A percentile compares a stretch with the other conserved stretches of the same genome.
Conservation (phyloP, 371 early-diverging fungal genomes). For the Gilbertella persicaria region DNA sequence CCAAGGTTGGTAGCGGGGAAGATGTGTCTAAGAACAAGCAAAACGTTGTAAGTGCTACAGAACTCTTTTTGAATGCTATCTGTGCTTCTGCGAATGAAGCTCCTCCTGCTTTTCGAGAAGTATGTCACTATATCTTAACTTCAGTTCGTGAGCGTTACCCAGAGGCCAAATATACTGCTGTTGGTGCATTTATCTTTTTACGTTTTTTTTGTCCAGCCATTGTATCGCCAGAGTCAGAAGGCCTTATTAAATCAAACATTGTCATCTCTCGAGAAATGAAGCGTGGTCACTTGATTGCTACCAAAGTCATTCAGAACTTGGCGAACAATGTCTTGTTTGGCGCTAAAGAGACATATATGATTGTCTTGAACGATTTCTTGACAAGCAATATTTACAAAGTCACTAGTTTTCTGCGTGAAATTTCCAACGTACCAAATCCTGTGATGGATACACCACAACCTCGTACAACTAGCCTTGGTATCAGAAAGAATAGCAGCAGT, state of each 20-base stretch:
- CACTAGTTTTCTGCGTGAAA: slow-evolving; percentile 62
- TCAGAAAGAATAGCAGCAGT: not conserved
- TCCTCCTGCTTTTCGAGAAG: slow-evolving; percentile 77
- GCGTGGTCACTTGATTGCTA: slow-evolving; percentile 86
- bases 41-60: slow-evolving; percentile 79
- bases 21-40: slow-evolving; percentile 71
- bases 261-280: slow-evolving; percentile 55
- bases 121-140: slow-evolving; percentile 78
- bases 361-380: slow-evolving; percentile 83
- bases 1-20: slow-evolving; percentile 67
- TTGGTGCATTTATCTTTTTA: slow-evolving; percentile 93
- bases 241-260: slow-evolving; percentile 38
- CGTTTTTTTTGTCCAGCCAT: slow-evolving; percentile 96
- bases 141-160: slow-evolving; percentile 85
- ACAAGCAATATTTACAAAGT: slow-evolving; percentile 71
- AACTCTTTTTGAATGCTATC: slow-evolving; percentile 82
- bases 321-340: slow-evolving; percentile 95
- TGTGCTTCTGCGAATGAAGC: slow-evolving; percentile 70
- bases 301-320: slow-evolving; percentile 94
- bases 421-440: slow-evolving; percentile 42
- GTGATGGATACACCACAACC: not conserved
- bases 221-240: slow-evolving; percentile 81
- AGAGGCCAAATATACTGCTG: slow-evolving; percentile 82
- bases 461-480: not conserved
- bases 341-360: slow-evolving; percentile 91